A percentile compares a stretch with the other conserved stretches of the same genome.
Evolutionary conservation across 805 yeast genomes (phyloP).

Genomic region (Candida gorgasii): DNA sequence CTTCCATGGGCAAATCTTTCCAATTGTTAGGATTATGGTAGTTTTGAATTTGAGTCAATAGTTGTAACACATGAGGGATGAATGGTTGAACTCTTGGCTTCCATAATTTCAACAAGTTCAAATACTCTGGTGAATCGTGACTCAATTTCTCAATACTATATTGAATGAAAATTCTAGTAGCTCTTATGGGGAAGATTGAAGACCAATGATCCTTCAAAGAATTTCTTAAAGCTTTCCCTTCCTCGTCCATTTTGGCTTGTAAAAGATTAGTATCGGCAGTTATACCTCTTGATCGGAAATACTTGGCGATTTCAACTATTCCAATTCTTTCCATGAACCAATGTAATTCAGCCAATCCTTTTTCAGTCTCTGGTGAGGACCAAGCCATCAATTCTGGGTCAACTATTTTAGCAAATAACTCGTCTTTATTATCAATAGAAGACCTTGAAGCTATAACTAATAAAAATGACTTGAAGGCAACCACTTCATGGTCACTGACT

Average conservation of each 20-base stretch:
- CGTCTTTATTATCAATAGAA: conserved; percentile 68
- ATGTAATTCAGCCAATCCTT: conserved; percentile 83
- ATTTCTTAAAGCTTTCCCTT: conserved; percentile 72
- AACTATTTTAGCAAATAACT: conserved; percentile 80
- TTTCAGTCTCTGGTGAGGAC: conserved; percentile 89
- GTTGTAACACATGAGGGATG: conserved; percentile 84
- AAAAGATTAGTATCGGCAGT: conserved; percentile 73
- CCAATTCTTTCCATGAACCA: conserved; percentile 99
- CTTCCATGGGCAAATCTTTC: conserved; percentile 83
- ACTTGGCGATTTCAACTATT: conserved; percentile 88
- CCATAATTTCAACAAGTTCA: conserved; percentile 75
- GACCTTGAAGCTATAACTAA: conserved; percentile 90
- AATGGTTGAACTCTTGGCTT: conserved; percentile 91
- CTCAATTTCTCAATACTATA: conserved; percentile 90
- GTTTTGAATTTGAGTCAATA: conserved; percentile 87
- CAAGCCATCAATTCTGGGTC: conserved; percentile 92
- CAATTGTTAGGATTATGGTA: conserved; percentile 94
- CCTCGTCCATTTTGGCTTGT: conserved; percentile 84
- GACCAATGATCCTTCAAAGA: conserved; percentile 91
- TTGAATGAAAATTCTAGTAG: conserved; percentile 91
- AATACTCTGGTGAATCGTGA: conserved; percentile 74
- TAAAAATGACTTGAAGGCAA: conserved; percentile 88
- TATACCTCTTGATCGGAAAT: conserved; percentile 81
- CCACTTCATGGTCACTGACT: conserved; percentile 86
- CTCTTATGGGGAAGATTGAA: conserved; percentile 90